These are phyloP conservation scores for Parathielavia appendiculata DNA, from an alignment of 495 filamentous ascomycete genomes.

Conservation along the genomic window DNA sequence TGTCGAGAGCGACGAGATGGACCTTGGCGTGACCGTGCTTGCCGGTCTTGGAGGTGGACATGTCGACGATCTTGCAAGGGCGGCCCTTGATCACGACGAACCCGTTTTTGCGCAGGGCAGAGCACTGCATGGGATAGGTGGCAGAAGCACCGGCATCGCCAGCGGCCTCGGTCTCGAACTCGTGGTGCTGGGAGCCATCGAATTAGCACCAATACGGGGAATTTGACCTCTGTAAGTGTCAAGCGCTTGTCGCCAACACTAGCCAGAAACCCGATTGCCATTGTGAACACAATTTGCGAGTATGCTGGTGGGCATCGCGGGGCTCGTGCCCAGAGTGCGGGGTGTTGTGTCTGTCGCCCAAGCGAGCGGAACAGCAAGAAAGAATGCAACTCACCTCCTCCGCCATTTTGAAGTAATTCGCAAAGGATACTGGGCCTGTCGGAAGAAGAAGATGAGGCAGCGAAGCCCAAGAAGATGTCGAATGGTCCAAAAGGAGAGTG, in stretches of 20 bases:
- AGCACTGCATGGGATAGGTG: slow-evolving; percentile 98
- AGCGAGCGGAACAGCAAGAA: slow-evolving; percentile 9
- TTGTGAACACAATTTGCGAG: neutral
- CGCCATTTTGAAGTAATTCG: slow-evolving; percentile 46
- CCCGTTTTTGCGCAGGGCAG: slow-evolving; percentile 97
- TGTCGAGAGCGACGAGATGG: slow-evolving; percentile 92
- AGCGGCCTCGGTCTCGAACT: slow-evolving; percentile 64
- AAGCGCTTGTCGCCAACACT: neutral
- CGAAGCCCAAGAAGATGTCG: slow-evolving; percentile 26
- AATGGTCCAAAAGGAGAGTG: slow-evolving; percentile 20
- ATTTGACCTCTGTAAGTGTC: neutral
- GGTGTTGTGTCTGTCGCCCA: slow-evolving; percentile 28
- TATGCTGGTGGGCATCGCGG: slow-evolving; percentile 16
- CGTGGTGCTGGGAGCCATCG: slow-evolving; percentile 60
- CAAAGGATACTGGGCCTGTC: slow-evolving; percentile 30
- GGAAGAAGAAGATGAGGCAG: slow-evolving; percentile 28
- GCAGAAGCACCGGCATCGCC: slow-evolving; percentile 86
- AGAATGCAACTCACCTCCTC: slow-evolving; percentile 38
- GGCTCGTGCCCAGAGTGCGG: slow-evolving; percentile 28
- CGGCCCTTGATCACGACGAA: slow-evolving; percentile 95
- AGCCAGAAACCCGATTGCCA: neutral
- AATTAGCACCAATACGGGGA: slow-evolving; percentile 8
- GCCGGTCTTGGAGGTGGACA: slow-evolving; percentile 99
- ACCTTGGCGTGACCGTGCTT: slow-evolving; percentile 99
- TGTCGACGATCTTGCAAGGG: slow-evolving; percentile 99